A percentile compares a stretch with the other conserved stretches of the same genome.
Conservation (phyloP, 2,329 filamentous ascomycete species). For the Balansia obtecta region DNA sequence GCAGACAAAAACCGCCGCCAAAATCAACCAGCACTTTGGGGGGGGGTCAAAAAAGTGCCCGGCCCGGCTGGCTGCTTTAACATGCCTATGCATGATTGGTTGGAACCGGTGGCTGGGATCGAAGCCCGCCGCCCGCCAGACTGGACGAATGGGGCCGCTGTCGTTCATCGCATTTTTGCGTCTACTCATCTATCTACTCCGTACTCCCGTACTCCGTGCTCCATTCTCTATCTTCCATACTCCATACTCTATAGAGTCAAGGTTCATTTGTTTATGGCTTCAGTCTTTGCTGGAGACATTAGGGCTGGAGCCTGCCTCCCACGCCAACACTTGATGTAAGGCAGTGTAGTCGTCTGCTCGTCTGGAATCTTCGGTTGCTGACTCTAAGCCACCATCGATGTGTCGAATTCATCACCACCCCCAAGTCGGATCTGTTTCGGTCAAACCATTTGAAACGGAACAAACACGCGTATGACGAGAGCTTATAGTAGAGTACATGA, state of each 20-base stretch:
- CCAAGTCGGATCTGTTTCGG: neutral
- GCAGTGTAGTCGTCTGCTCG: neutral
- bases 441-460: neutral
- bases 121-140: slow-evolving; percentile 2
- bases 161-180: no score
- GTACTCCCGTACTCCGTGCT: no score
- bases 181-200: no score
- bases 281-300: no score
- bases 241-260: no score
- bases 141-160: neutral
- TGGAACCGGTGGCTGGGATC: slow-evolving; percentile 19
- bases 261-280: no score
- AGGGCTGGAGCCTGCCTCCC: no score
- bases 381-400: neutral
- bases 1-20: neutral
- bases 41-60: no score
- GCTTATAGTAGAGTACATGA: no score
- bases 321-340: neutral
- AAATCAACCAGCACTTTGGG: no score
- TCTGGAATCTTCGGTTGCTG: neutral
- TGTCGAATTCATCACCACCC: neutral
- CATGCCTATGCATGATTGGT: slow-evolving; percentile 17
- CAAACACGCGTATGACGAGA: neutral
- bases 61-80: slow-evolving; percentile 18
- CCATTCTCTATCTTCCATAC: no score